Percentiles rank a stretch among this genome's conserved stretches.
Conservation (phyloP, 2,329 filamentous ascomycete species). For the Calonectria naviculata region DNA sequence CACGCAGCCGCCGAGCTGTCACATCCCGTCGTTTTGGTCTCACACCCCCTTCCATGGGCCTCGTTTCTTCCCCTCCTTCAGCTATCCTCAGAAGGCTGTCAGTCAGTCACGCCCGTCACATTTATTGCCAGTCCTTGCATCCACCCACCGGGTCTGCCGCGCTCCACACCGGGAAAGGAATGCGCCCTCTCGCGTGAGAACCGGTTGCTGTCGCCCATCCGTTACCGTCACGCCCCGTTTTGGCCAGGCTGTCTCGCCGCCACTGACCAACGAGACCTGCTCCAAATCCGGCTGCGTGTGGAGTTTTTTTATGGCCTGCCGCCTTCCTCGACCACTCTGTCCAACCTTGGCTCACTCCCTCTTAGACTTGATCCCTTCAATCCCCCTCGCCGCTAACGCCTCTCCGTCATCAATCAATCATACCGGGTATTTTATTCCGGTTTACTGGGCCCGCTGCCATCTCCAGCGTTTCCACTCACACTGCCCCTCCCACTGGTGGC, state of each 20-base stretch:
- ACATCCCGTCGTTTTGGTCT: neutral
- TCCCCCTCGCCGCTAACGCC: neutral
- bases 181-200: slow-evolving; percentile 16
- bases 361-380: neutral
- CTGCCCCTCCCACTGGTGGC: slow-evolving; percentile 10
- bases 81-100: neutral
- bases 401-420: neutral
- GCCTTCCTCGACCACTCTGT: neutral
- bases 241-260: slow-evolving; percentile 28
- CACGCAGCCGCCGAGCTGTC: neutral
- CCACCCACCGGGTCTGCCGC: slow-evolving; percentile 5
- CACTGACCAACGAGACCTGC: slow-evolving; percentile 23
- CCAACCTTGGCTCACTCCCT: neutral
- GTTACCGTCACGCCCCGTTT: slow-evolving; percentile 19
- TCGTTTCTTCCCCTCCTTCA: slow-evolving; percentile 1
- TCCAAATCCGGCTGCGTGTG: slow-evolving; percentile 38
- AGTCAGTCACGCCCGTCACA: neutral
- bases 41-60: neutral
- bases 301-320: slow-evolving; percentile 14
- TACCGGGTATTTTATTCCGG: neutral
- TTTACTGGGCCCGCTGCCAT: slow-evolving; percentile 16
- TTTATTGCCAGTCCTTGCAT: neutral
- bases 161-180: slow-evolving; percentile 6
- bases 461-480: slow-evolving; percentile 11
- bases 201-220: slow-evolving; percentile 4